Evolutionary conservation across 2,329 filamentous ascomycete species (phyloP).

Genomic region (Didymella pomorum): DNA sequence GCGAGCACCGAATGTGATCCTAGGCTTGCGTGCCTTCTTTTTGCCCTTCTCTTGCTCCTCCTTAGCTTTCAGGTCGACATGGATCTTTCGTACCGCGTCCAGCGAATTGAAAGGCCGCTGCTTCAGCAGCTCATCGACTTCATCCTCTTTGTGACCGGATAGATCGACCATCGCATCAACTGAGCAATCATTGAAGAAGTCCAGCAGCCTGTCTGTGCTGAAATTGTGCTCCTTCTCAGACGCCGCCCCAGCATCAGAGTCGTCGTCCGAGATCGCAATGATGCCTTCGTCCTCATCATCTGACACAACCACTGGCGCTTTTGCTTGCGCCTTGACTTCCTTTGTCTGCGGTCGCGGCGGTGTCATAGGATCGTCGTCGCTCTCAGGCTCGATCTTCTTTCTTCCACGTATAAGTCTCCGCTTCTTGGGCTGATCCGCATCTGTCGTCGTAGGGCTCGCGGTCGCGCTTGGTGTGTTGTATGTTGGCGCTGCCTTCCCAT

Average conservation of each 20-base stretch:
- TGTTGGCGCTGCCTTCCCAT: slow-evolving; percentile 36
- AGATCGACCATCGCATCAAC: slow-evolving; percentile 81
- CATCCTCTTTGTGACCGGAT: slow-evolving; percentile 74
- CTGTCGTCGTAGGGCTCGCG: slow-evolving; percentile 22
- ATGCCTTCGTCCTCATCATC: slow-evolving; percentile 48
- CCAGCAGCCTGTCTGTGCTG: slow-evolving; percentile 68
- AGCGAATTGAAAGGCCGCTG: slow-evolving; percentile 77
- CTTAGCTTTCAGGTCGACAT: slow-evolving; percentile 46
- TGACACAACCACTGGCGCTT: slow-evolving; percentile 28
- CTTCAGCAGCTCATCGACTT: slow-evolving; percentile 73
- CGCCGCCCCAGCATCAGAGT: slow-evolving; percentile 54
- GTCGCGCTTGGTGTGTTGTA: slow-evolving; percentile 26
- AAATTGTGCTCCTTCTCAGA: slow-evolving; percentile 36
- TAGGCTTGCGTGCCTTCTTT: slow-evolving; percentile 49
- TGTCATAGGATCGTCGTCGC: slow-evolving; percentile 29
- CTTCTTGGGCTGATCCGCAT: slow-evolving; percentile 40
- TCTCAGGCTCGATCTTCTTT: slow-evolving; percentile 43
- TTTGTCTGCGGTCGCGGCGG: slow-evolving; percentile 34
- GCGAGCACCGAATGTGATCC: slow-evolving; percentile 68
- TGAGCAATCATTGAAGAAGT: slow-evolving; percentile 83
- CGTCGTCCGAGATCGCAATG: slow-evolving; percentile 49
- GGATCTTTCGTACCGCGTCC: slow-evolving; percentile 71
- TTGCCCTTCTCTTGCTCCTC: slow-evolving; percentile 41
- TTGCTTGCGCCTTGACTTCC: slow-evolving; percentile 11
- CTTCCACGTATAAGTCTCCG: slow-evolving; percentile 61